These are phyloP conservation scores for Stromatinia cepivora DNA, from an alignment of 2,329 filamentous ascomycete species.

Conservation along the genomic window DNA sequence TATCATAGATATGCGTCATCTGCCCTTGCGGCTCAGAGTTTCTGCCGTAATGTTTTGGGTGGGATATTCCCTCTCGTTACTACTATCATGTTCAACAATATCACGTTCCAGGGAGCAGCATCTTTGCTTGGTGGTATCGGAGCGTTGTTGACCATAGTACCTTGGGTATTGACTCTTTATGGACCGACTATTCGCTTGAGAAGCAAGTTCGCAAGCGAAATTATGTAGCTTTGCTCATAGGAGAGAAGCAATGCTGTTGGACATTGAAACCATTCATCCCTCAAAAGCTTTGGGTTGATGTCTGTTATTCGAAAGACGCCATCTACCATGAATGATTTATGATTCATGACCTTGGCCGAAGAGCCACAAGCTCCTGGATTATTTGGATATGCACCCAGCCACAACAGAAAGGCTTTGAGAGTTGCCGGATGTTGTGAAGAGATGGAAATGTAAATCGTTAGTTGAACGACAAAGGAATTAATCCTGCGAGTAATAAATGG, in stretches of 20 bases:
- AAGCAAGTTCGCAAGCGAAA: conserved; percentile 66
- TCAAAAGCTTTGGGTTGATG: not conserved
- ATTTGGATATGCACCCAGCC: not conserved
- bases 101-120: conserved; percentile 71
- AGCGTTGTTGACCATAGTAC: conserved; percentile 69
- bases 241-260: not conserved
- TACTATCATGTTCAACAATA: conserved; percentile 66
- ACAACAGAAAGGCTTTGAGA: not conserved
- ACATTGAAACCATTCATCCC: too few species aligned
- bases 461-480: not conserved
- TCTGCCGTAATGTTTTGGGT: conserved; percentile 80
- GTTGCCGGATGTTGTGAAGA: too few species aligned
- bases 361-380: not conserved
- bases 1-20: conserved; percentile 85
- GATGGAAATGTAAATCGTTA: not conserved
- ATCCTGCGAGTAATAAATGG: not conserved
- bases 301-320: not conserved
- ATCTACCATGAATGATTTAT: not conserved
- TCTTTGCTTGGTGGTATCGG: conserved; percentile 74
- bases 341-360: not conserved
- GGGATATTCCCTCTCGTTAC: conserved; percentile 81
- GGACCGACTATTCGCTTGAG: conserved; percentile 73
- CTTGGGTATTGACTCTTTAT: conserved; percentile 80
- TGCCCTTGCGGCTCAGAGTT: conserved; percentile 82
- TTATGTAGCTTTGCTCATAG: conserved; percentile 25